Evolutionary conservation across 495 filamentous ascomycete genomes (phyloP).

Genomic region (Lophium mytilinum): DNA sequence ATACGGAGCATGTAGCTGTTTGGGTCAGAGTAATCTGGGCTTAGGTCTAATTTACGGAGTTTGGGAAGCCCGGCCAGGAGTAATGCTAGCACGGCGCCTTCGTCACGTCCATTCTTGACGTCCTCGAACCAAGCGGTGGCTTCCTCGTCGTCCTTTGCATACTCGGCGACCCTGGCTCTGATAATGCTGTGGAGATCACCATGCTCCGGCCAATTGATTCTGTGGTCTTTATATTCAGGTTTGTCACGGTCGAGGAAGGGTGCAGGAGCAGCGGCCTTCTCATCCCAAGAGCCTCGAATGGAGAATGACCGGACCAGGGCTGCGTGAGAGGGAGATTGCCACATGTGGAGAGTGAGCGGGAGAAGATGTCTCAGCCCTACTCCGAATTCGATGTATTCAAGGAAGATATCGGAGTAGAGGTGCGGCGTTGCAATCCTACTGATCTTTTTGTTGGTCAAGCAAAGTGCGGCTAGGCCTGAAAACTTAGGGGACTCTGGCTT

Average conservation of each 20-base stretch:
- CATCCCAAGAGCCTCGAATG: not conserved
- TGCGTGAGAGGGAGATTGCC: not conserved
- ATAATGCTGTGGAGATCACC: not conserved
- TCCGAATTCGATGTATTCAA: not conserved
- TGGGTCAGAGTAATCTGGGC: not conserved
- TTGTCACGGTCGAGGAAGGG: not conserved
- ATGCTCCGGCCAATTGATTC: not conserved
- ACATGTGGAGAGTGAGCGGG: not conserved
- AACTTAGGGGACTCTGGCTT: too few species aligned
- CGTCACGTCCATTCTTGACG: not conserved
- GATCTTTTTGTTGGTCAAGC: not conserved
- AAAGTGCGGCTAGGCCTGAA: not conserved
- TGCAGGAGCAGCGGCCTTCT: not conserved
- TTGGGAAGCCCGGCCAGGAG: not conserved
- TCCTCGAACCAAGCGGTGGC: not conserved
- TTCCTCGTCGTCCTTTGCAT: not conserved
- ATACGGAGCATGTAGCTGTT: not conserved
- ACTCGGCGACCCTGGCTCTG: not conserved
- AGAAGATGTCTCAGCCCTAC: not conserved
- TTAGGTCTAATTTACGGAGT: not conserved
- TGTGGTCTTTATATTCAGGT: not conserved
- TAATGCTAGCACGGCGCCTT: not conserved
- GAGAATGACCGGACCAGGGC: not conserved
- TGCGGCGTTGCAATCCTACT: slow-evolving; percentile 2
- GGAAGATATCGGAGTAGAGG: not conserved